These are phyloP conservation scores for Paracoccidioides brasiliensis DNA, from an alignment of 2,329 filamentous ascomycete species.

Conservation along the genomic window DNA sequence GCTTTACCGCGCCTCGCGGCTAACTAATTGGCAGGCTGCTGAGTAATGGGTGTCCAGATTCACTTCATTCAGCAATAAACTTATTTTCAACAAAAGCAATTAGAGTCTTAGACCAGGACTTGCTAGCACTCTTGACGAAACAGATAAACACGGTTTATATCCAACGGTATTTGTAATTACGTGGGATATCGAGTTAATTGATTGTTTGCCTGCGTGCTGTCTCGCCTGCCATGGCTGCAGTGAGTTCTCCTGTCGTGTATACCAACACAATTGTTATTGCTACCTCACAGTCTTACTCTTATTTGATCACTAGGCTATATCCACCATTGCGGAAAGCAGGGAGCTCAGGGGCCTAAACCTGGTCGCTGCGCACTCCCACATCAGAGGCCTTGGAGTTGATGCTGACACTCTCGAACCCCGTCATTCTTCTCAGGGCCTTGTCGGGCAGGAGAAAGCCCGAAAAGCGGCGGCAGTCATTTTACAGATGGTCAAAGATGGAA, in stretches of 20 bases:
- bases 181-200: background rate
- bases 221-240: slow-evolving; percentile 24
- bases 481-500: slow-evolving; percentile 98
- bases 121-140: background rate
- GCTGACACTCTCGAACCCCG: slow-evolving; percentile 80
- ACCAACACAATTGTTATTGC: too few relatives aligned
- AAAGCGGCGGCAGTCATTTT: slow-evolving; percentile 93
- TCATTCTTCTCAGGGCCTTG: slow-evolving; percentile 73
- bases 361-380: slow-evolving; percentile 96
- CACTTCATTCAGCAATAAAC: background rate
- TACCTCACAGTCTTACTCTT: background rate
- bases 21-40: background rate
- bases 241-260: slow-evolving; percentile 14
- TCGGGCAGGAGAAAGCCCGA: slow-evolving; percentile 90
- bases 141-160: background rate
- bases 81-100: background rate
- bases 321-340: slow-evolving; percentile 85
- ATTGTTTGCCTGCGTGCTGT: background rate
- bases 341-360: slow-evolving; percentile 94
- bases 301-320: slow-evolving; percentile 41
- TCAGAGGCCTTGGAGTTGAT: slow-evolving; percentile 89
- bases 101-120: background rate
- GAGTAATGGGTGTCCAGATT: background rate
- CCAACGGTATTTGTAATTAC: background rate
- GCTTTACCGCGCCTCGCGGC: background rate